These are phyloP conservation scores for Hirsutella minnesotensis DNA, from an alignment of 2,329 filamentous ascomycete genomes.

Conservation along the genomic window DNA sequence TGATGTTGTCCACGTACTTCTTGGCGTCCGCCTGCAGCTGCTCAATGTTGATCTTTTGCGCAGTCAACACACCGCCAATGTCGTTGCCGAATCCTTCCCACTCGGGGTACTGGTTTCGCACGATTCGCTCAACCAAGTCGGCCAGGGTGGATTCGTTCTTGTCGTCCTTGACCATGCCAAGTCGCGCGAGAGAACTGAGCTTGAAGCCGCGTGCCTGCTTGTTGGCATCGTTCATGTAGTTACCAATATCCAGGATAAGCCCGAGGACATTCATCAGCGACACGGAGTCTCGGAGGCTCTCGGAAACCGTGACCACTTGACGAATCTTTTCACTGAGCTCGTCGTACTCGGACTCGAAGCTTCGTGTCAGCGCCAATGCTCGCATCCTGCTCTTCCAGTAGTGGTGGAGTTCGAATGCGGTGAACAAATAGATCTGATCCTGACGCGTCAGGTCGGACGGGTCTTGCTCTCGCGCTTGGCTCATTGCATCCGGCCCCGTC, in stretches of 20 bases:
- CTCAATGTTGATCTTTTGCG: conserved; percentile 90
- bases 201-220: conserved; percentile 98
- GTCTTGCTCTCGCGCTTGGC: conserved; percentile 71
- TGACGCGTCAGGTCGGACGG: conserved; percentile 81
- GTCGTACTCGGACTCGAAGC: conserved; percentile 80
- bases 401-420: conserved; percentile 86
- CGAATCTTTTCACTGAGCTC: conserved; percentile 78
- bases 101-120: conserved; percentile 90
- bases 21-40: conserved; percentile 78
- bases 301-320: conserved; percentile 76
- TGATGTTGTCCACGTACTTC: conserved; percentile 89
- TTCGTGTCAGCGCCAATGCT: conserved; percentile 72
- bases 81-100: conserved; percentile 86
- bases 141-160: conserved; percentile 96
- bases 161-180: conserved; percentile 98
- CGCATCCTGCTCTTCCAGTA: conserved; percentile 99
- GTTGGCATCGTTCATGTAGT: conserved; percentile 99
- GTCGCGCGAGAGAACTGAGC: conserved; percentile 78
- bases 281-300: conserved; percentile 82
- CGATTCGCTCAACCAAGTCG: conserved; percentile 91
- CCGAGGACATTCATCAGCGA: conserved; percentile 93
- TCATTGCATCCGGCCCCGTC: conserved; percentile 75
- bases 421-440: conserved; percentile 90
- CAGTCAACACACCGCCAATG: conserved; percentile 64
- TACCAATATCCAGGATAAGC: conserved; percentile 93